Evolutionary conservation across 2,329 filamentous ascomycete species (phyloP).

Genomic region (Lachnum nothofagi): DNA sequence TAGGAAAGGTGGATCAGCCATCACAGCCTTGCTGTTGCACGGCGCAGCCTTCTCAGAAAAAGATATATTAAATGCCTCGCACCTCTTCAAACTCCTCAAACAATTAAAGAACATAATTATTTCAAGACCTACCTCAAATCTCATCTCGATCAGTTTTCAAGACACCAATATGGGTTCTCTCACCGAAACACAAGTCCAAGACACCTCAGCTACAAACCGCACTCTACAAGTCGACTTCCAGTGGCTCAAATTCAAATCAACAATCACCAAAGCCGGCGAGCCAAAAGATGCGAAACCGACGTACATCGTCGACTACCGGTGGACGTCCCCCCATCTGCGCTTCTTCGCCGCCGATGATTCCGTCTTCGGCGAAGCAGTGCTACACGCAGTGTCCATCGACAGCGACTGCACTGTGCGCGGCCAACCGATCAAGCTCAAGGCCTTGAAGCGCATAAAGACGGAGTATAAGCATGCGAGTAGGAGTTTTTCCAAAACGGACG

Average conservation of each 20-base stretch:
- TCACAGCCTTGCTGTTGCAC: no score
- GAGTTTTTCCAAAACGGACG: conserved; percentile 8
- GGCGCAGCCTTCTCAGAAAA: no score
- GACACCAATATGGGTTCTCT: no score
- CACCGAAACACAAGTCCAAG: no score
- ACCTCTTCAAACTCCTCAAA: no score
- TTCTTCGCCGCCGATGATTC: conserved; percentile 5
- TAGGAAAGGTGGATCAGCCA: no score
- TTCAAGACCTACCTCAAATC: no score
- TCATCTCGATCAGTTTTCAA: no score
- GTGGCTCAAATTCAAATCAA: conserved; percentile 17
- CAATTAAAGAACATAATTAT: no score
- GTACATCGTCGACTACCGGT: conserved; percentile 17
- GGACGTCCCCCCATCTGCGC: conserved; percentile 3
- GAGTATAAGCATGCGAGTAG: conserved; percentile 14
- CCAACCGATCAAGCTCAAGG: conserved; percentile 8
- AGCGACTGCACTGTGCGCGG: conserved; percentile 14
- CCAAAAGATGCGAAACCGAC: conserved; percentile 6
- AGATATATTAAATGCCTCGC: no score
- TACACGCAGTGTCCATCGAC: conserved; percentile 16
- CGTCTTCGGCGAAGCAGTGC: conserved; percentile 9
- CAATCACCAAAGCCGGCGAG: conserved; percentile 10
- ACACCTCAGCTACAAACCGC: no score
- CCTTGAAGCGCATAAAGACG: conserved; percentile 15
- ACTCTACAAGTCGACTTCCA: conserved; percentile 16